Conservation (phyloP, 225 moss, liverwort and hornwort species). For the Lunularia cruciata region DNA sequence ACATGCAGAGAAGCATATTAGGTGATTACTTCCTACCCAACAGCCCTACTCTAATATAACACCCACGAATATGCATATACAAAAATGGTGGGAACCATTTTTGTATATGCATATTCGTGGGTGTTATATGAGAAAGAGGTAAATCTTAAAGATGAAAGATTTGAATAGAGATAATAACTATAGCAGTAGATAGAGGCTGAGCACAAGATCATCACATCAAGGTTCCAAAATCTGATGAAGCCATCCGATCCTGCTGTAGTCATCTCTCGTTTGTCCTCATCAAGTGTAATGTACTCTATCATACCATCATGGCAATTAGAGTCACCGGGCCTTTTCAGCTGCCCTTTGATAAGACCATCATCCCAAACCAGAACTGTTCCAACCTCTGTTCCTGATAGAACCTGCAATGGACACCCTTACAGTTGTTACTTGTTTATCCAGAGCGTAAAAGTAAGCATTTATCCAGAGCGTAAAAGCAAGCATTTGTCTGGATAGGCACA, state of each 20-base stretch:
- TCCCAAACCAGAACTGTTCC: conserved; percentile 95
- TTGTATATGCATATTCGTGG: too few relatives aligned
- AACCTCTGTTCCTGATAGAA: conserved; percentile 89
- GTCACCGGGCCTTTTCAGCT: conserved; percentile 79
- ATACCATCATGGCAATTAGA: conserved; percentile 82
- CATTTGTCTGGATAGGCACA: too few relatives aligned
- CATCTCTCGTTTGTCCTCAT: conserved; percentile 72
- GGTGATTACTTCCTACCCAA: too few relatives aligned
- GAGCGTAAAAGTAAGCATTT: background rate
- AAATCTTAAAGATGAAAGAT: too few relatives aligned
- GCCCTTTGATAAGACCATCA: conserved; percentile 90
- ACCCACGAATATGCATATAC: too few relatives aligned
- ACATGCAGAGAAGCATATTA: too few relatives aligned
- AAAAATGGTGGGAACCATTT: too few relatives aligned
- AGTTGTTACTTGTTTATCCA: background rate
- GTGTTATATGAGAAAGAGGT: too few relatives aligned
- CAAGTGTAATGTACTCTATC: conserved; percentile 72
- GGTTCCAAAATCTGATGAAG: conserved; percentile 89
- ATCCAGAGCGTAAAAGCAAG: background rate
- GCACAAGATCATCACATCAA: conserved; percentile 58
- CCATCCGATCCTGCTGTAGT: conserved; percentile 89
- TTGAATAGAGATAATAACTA: too few relatives aligned
- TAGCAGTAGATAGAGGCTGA: background rate
- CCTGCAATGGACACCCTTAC: conserved; percentile 35
- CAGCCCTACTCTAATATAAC: too few relatives aligned